A percentile compares a stretch with the other conserved stretches of the same genome.
Evolutionary conservation across 2,329 filamentous ascomycete species (phyloP).

Genomic region (Monilinia vaccinii-corymbosi): DNA sequence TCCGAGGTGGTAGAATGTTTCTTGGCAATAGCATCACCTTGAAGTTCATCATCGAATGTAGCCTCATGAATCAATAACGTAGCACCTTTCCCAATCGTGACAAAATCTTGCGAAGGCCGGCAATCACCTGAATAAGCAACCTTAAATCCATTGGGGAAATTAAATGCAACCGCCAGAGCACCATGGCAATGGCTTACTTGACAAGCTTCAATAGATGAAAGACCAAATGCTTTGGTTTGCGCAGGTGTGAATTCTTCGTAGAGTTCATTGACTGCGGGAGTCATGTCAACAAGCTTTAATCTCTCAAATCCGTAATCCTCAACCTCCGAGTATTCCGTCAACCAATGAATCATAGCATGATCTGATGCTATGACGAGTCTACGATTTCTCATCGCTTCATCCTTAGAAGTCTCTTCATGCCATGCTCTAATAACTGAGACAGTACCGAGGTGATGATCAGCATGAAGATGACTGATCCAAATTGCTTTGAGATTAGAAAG

Average conservation of each 20-base stretch:
- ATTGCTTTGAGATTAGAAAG: slow-evolving; percentile 72
- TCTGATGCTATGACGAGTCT: slow-evolving; percentile 62
- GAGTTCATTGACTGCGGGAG: slow-evolving; percentile 12
- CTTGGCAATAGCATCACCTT: slow-evolving; percentile 72
- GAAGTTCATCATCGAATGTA: slow-evolving; percentile 84
- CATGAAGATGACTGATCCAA: slow-evolving; percentile 93
- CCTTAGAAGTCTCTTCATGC: slow-evolving; percentile 44
- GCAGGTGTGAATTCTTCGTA: slow-evolving; percentile 31
- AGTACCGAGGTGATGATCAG: slow-evolving; percentile 88
- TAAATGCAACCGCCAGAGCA: slow-evolving; percentile 67
- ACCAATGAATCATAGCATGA: slow-evolving; percentile 61
- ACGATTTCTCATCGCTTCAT: slow-evolving; percentile 31
- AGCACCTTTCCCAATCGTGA: slow-evolving; percentile 58
- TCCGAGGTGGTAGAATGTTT: slow-evolving; percentile 84
- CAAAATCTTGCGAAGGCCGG: slow-evolving; percentile 64
- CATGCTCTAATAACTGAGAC: slow-evolving; percentile 75
- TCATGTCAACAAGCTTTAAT: slow-evolving; percentile 21
- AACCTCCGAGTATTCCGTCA: slow-evolving; percentile 69
- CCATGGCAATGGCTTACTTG: slow-evolving; percentile 70
- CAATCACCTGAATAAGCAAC: slow-evolving; percentile 93
- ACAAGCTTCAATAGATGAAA: slow-evolving; percentile 58
- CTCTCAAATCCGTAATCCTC: slow-evolving; percentile 67
- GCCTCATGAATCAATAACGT: slow-evolving; percentile 92
- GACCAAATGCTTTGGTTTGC: slow-evolving; percentile 44
- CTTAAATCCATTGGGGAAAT: slow-evolving; percentile 72